A percentile compares a stretch with the other conserved stretches of the same genome.
These are phyloP conservation scores for Chaetomium olivaceum DNA, from an alignment of 2,329 filamentous ascomycete species.

Conservation along the genomic window DNA sequence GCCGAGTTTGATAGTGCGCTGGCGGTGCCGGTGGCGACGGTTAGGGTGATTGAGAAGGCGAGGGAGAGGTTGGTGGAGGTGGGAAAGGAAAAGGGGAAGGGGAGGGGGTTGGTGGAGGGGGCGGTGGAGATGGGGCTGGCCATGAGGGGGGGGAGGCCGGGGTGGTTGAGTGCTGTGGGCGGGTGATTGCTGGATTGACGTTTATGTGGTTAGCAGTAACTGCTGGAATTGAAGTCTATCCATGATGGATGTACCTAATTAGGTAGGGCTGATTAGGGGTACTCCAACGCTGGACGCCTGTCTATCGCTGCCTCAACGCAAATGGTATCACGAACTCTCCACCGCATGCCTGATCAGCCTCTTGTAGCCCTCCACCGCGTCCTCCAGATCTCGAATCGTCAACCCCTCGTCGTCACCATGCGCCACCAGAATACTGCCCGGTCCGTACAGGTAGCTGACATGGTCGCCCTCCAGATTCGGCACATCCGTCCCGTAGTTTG, in stretches of 20 bases:
- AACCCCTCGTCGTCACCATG: conserved; percentile 83
- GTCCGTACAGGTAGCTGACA: conserved; percentile 66
- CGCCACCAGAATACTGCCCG: conserved; percentile 78
- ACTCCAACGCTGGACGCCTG: background rate
- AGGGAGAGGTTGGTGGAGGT: conserved; percentile 42
- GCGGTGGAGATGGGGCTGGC: conserved; percentile 27
- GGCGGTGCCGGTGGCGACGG: conserved; percentile 68
- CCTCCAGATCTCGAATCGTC: conserved; percentile 72
- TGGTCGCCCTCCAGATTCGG: conserved; percentile 72
- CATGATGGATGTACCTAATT: no score
- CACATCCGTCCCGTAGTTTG: conserved; percentile 94
- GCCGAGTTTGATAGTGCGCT: conserved; percentile 72
- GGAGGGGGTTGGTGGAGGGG: conserved; percentile 5
- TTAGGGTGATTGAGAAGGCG: conserved; percentile 51
- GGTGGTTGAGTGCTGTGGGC: conserved; percentile 18
- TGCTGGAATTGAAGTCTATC: no score
- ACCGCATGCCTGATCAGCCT: conserved; percentile 62
- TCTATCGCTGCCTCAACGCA: background rate
- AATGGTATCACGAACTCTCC: conserved; percentile 25
- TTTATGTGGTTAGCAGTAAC: no score
- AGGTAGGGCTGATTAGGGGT: no score
- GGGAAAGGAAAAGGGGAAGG: conserved; percentile 12
- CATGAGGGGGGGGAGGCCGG: conserved; percentile 25
- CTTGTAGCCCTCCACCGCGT: conserved; percentile 77
- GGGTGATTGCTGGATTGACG: background rate